Conservation (phyloP, 1,139 yeast genomes). For the Lodderomyces parapsilosis region DNA sequence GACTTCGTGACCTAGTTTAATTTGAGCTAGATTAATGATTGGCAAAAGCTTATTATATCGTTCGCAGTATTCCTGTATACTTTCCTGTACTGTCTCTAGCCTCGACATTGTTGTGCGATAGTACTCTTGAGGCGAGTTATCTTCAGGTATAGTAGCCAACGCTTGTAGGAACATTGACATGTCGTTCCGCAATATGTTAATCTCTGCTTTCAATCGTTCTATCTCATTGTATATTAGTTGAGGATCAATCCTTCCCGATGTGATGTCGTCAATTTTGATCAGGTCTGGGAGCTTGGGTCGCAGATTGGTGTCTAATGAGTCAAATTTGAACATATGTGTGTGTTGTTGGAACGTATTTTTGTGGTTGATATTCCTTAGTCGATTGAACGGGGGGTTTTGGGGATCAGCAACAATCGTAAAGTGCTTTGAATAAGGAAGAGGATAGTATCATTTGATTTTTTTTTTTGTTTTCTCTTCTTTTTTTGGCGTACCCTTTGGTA, state of each 20-base stretch:
- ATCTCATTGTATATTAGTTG: constrained; percentile 36
- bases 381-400: no score
- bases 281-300: constrained; percentile 30
- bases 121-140: constrained; percentile 39
- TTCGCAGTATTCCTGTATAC: constrained; percentile 42
- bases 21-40: constrained; percentile 50
- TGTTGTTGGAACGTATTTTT: neutral
- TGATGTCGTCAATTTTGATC: constrained; percentile 46
- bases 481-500: constrained; percentile 21
- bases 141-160: constrained; percentile 36
- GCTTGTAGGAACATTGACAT: constrained; percentile 42
- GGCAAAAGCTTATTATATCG: constrained; percentile 49
- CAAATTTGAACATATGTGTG: constrained; percentile 3
- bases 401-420: no score
- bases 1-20: constrained; percentile 47
- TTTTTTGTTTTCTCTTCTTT: constrained; percentile 11
- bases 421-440: no score
- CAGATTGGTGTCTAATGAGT: neutral
- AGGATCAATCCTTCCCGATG: constrained; percentile 44
- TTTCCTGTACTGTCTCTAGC: constrained; percentile 34
- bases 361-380: no score
- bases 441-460: constrained; percentile 9
- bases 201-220: constrained; percentile 43
- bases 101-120: constrained; percentile 27
- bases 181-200: constrained; percentile 43